These are phyloP conservation scores for Chaetoceros tenuissimus DNA, from an alignment of 108 stramenopile genomes.

Conservation along the genomic window DNA sequence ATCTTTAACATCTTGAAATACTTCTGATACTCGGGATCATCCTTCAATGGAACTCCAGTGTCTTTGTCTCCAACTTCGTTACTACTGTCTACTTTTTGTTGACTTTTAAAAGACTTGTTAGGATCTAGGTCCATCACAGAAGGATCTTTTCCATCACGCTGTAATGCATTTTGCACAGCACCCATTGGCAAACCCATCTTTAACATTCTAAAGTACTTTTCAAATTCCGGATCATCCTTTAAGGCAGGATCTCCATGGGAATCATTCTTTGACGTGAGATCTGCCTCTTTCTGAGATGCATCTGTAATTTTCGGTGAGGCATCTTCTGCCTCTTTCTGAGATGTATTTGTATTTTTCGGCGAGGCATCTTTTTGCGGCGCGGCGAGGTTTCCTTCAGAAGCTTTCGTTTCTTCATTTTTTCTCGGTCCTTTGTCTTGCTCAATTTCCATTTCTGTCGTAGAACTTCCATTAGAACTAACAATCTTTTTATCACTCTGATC, in stretches of 20 bases:
- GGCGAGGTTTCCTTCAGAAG: slow-evolving; percentile 1
- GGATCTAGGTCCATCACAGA: slow-evolving; percentile 62
- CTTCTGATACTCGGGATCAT: slow-evolving; percentile 58
- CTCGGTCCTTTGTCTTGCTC: slow-evolving; percentile 6
- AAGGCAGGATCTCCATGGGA: slow-evolving; percentile 39
- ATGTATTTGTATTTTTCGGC: neutral
- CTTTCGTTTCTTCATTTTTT: neutral
- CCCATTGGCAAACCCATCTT: slow-evolving; percentile 57
- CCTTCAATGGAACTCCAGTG: slow-evolving; percentile 45
- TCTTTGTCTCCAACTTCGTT: slow-evolving; percentile 15
- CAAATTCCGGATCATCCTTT: slow-evolving; percentile 58
- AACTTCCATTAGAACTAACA: slow-evolving; percentile 3
- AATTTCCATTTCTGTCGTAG: neutral
- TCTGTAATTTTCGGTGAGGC: neutral
- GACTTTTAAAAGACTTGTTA: slow-evolving; percentile 37
- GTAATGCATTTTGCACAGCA: slow-evolving; percentile 58
- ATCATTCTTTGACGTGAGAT: neutral
- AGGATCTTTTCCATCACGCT: slow-evolving; percentile 62
- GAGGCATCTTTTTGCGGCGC: slow-evolving; percentile 2
- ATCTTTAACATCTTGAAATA: slow-evolving; percentile 63
- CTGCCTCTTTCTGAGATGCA: neutral
- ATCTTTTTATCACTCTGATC: neutral
- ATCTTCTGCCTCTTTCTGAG: neutral
- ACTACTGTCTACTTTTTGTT: slow-evolving; percentile 15
- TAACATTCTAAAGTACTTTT: slow-evolving; percentile 72